phyloP scores from a whole-genome alignment of 257 asterid genomes.

The Salvia hispanica region DNA sequence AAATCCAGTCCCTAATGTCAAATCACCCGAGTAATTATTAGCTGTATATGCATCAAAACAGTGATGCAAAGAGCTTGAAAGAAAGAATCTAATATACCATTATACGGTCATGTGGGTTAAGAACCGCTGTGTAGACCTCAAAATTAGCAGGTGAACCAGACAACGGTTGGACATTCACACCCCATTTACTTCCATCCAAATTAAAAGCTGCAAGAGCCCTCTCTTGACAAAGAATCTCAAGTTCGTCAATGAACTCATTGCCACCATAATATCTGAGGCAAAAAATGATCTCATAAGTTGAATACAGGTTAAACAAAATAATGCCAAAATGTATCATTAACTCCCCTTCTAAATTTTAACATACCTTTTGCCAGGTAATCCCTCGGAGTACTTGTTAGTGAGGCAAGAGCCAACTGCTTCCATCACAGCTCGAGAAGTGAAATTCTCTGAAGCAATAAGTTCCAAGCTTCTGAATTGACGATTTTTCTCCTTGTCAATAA shows the following conservation, averaged over 20 bases:
- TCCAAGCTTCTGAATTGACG: conserved; percentile 91
- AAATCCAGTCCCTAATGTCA: conserved; percentile 81
- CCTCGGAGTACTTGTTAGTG: conserved; percentile 94
- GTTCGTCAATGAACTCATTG: conserved; percentile 82
- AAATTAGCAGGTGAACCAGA: conserved; percentile 99
- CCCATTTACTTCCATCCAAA: conserved; percentile 77
- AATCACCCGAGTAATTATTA: conserved; percentile 1
- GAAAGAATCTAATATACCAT: conserved; percentile 52
- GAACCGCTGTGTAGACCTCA: conserved; percentile 88
- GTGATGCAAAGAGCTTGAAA: neutral
- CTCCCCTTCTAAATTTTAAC: neutral
- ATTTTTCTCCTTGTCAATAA: conserved; percentile 78
- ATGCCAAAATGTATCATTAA: neutral
- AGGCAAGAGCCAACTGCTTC: conserved; percentile 99
- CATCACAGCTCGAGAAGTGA: conserved; percentile 98
- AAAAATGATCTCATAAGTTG: neutral
- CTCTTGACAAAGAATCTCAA: conserved; percentile 88
- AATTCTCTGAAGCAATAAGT: conserved; percentile 95
- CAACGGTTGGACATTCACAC: conserved; percentile 90
- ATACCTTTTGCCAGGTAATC: conserved; percentile 90
- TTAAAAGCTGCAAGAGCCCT: conserved; percentile 91
- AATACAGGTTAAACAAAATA: conserved; percentile 9
- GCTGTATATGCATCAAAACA: conserved; percentile 14
- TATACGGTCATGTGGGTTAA: conserved; percentile 86
- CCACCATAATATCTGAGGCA: conserved; percentile 83